Evolutionary conservation across 441 rosid species (phyloP).

Genomic region (Metrosideros polymorpha): DNA sequence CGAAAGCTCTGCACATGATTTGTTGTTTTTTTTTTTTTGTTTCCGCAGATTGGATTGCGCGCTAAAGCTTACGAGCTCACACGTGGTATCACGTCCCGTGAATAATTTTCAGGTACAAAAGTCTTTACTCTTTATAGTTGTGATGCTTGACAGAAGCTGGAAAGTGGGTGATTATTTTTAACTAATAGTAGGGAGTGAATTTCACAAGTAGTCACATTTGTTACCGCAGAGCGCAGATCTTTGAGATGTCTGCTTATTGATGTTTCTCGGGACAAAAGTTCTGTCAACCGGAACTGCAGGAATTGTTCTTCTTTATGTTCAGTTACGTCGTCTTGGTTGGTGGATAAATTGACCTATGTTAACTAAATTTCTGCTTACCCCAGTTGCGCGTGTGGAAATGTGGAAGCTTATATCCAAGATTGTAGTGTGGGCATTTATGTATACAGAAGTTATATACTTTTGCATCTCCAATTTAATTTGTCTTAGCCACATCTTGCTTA

Average conservation of each 20-base stretch:
- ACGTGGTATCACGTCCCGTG: slow-evolving; percentile 22
- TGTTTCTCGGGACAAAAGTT: background rate
- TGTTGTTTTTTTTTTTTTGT: background rate
- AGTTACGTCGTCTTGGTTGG: background rate
- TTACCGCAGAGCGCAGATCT: background rate
- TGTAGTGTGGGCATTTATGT: background rate
- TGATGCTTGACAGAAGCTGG: background rate
- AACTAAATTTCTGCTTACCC: background rate
- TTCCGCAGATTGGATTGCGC: slow-evolving; percentile 31
- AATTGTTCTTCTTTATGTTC: background rate
- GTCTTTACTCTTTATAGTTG: background rate
- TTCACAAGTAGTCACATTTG: background rate
- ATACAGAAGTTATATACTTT: accelerated
- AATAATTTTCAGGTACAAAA: slow-evolving; percentile 24
- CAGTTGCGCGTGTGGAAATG: background rate
- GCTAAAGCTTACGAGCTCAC: slow-evolving; percentile 19
- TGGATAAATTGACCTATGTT: background rate
- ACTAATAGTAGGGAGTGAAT: background rate
- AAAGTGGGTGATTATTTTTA: background rate
- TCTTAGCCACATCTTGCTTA: background rate
- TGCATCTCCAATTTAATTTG: background rate
- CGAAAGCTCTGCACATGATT: background rate
- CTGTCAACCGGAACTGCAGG: background rate
- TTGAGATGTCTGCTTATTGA: background rate
- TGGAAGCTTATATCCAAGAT: background rate